Evolutionary conservation across 768 basidiomycete species (phyloP), one percentile per base, ranked within the genome.

Genomic region (Gymnopilus junonius): DNA sequence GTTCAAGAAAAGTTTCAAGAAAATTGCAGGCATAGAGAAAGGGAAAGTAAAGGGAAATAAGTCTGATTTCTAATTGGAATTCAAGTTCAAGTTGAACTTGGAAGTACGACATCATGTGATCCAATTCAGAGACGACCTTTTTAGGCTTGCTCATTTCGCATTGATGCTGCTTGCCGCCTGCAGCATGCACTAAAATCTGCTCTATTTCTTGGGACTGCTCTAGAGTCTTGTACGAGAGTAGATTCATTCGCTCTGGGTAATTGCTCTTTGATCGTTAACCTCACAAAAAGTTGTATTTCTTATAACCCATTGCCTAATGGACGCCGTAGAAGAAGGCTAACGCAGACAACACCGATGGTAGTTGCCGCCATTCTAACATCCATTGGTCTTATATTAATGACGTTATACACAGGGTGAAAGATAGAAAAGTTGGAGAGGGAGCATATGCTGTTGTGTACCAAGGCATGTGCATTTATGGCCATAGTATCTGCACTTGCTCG

Each of bases 381-480:
- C 55, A 15, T 27, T n/a, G 27, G 17, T 27, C 21, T 20, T 20
- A 21, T 23, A 11, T 11, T 31, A 39, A 31, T 53, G 48, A 32
- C 35, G 12, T 14, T 23, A 51, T 60, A 34, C 55, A 21, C 58
- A 93, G 92, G 92, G 80, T 82, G 14, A 94, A 94, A 70, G 91
- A 91, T 71, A 85, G 83, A 69, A 94, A 94, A 73, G 85, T 93
- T 59, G 92, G 92, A 69, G 92, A 94, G 75, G 97, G 97, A 76
- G 92, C 96, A 14, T 99, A 95, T 74, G 96, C 97, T 56, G 95
- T 96, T 46, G 95, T 98, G 2, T 98, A 97, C 77, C 85, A 87
- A 88, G 95, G 95, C 90, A 48, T 64, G 79, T 74, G 43, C 10
- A n/a, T 32, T 21, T 54, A n/a, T 55, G 35, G n/a, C 37, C 50